Conservation (phyloP, 495 filamentous ascomycete genomes). For the Penicillium steckii region DNA sequence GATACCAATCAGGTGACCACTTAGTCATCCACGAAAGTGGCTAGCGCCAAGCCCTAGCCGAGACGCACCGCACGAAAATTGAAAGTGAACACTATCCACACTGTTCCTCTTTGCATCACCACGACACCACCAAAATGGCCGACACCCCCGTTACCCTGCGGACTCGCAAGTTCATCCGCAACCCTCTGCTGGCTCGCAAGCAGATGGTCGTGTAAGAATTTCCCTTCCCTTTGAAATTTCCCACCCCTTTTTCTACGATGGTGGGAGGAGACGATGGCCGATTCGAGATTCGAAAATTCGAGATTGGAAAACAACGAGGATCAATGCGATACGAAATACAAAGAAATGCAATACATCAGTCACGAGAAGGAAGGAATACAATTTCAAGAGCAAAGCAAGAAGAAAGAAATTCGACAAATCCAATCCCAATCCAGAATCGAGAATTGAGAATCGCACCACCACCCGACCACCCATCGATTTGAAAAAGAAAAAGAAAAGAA, state of each 20-base stretch:
- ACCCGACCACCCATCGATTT: not conserved
- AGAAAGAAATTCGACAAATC: not conserved
- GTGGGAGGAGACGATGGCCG: conserved; percentile 16
- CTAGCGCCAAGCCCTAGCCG: conserved; percentile 41
- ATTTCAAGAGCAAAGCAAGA: not conserved
- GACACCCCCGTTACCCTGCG: conserved; percentile 92
- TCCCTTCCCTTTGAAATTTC: no score
- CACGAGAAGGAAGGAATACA: not conserved
- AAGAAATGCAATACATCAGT: not conserved
- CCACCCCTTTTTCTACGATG: conserved; percentile 10
- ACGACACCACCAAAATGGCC: conserved; percentile 70
- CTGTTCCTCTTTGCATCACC: conserved; percentile 29
- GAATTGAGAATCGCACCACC: not conserved
- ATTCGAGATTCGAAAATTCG: conserved; percentile 1
- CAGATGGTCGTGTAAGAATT: conserved; percentile 99
- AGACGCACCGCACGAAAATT: conserved; percentile 45
- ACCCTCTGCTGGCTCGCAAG: conserved; percentile 95
- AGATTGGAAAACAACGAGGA: conserved; percentile 4
- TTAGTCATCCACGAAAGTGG: conserved; percentile 6
- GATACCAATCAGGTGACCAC: not conserved
- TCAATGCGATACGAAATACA: not conserved
- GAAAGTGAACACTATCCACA: conserved; percentile 29
- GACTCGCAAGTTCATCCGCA: conserved; percentile 99
- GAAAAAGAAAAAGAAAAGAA: not conserved
- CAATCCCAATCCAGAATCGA: not conserved